These are phyloP conservation scores for Arachis stenosperma DNA, from an alignment of 306 rosid genomes.

Conservation along the genomic window DNA sequence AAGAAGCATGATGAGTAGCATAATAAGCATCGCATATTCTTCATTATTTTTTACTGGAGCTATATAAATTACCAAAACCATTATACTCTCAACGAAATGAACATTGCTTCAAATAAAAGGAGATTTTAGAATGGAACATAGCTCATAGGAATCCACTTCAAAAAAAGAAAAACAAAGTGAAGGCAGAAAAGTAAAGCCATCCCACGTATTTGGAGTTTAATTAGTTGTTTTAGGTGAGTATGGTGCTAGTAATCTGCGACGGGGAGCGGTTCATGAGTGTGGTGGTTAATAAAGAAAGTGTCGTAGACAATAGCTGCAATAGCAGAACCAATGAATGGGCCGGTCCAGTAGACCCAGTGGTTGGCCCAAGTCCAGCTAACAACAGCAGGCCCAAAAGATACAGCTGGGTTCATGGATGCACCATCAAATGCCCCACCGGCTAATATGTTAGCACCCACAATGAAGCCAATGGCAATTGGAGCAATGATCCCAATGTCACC, in stretches of 20 bases:
- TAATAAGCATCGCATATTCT: too few species aligned
- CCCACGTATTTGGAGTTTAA: neutral
- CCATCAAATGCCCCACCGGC: conserved; percentile 82
- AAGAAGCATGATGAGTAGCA: too few species aligned
- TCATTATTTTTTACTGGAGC: neutral
- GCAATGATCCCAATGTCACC: conserved; percentile 71
- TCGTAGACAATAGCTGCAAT: conserved; percentile 64
- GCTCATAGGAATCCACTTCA: conserved; percentile 35
- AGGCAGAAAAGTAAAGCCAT: conserved; percentile 12
- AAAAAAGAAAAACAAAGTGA: conserved; percentile 31
- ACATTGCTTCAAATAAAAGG: neutral
- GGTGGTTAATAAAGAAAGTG: conserved; percentile 52
- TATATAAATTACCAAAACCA: neutral
- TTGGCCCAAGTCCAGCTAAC: conserved; percentile 67
- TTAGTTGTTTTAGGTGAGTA: neutral
- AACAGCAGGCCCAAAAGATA: conserved; percentile 75
- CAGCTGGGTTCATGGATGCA: conserved; percentile 81
- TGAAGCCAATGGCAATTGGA: conserved; percentile 77
- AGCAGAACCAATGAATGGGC: conserved; percentile 65
- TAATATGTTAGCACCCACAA: conserved; percentile 75
- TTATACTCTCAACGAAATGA: conserved; percentile 1
- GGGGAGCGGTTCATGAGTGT: conserved; percentile 60
- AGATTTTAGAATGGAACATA: conserved; percentile 24
- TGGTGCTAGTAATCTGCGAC: conserved; percentile 47
- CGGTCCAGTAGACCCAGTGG: conserved; percentile 84